Evolutionary conservation across 2,329 filamentous ascomycete species (phyloP).

Genomic region (Geosmithia flava): DNA sequence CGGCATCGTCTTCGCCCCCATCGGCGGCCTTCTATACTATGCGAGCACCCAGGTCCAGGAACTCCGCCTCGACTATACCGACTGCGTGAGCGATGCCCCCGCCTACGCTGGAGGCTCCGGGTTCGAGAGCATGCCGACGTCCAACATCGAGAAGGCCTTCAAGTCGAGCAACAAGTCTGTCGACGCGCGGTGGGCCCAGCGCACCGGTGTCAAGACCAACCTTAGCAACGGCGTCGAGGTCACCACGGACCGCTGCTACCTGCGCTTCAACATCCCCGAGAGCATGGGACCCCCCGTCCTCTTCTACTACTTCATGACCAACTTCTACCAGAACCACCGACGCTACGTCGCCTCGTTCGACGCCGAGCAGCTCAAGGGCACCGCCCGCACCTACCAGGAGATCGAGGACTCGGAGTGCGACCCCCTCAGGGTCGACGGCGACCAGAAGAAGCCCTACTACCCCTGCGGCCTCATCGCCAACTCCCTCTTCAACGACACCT

Average conservation of each 20-base stretch:
- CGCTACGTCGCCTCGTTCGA: slow-evolving; percentile 89
- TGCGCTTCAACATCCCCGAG: slow-evolving; percentile 72
- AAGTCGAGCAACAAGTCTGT: slow-evolving; percentile 35
- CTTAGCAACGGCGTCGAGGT: slow-evolving; percentile 16
- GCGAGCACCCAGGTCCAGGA: slow-evolving; percentile 83
- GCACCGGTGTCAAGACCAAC: slow-evolving; percentile 20
- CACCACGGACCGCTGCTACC: slow-evolving; percentile 46
- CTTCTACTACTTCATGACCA: slow-evolving; percentile 90
- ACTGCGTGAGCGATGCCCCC: slow-evolving; percentile 50
- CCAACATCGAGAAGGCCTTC: slow-evolving; percentile 58
- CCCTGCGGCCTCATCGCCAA: slow-evolving; percentile 95
- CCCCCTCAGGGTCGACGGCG: slow-evolving; percentile 47
- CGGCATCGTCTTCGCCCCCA: slow-evolving; percentile 84
- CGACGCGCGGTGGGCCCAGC: slow-evolving; percentile 28
- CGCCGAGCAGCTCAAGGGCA: slow-evolving; percentile 66
- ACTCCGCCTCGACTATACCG: slow-evolving; percentile 79
- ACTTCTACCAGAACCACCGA: slow-evolving; percentile 98
- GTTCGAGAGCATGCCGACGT: slow-evolving; percentile 39
- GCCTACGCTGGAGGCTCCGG: slow-evolving; percentile 13
- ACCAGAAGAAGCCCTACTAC: slow-evolving; percentile 58
- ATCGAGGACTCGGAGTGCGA: slow-evolving; percentile 63
- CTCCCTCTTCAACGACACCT: slow-evolving; percentile 93
- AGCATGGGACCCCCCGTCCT: slow-evolving; percentile 70
- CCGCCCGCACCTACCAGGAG: slow-evolving; percentile 41
- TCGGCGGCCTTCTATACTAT: slow-evolving; percentile 76